phyloP scores from a whole-genome alignment of 2,329 filamentous ascomycete genomes.

The Xylaria polymorpha region DNA sequence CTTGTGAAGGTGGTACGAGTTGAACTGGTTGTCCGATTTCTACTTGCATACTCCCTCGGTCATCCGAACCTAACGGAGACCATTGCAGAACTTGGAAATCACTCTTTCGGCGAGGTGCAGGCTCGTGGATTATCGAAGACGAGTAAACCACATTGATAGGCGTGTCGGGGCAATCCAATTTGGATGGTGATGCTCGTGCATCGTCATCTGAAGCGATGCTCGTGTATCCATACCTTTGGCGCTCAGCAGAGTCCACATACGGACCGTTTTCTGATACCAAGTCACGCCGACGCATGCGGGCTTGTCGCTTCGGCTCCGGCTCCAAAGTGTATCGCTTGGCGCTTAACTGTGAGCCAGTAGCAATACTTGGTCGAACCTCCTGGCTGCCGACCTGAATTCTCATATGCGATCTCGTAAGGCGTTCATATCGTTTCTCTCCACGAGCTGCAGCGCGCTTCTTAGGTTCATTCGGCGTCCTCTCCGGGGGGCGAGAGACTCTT shows the following conservation, averaged over 20 bases:
- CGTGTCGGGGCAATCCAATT: slow-evolving; percentile 30
- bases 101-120: slow-evolving; percentile 42
- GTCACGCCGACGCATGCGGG: not conserved
- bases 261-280: not conserved
- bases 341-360: slow-evolving; percentile 36
- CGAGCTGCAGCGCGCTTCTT: slow-evolving; percentile 10
- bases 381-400: slow-evolving; percentile 53
- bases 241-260: not conserved
- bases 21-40: slow-evolving; percentile 42
- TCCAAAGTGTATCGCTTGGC: slow-evolving; percentile 38
- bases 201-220: not conserved
- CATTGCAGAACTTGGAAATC: slow-evolving; percentile 43
- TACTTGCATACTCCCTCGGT: slow-evolving; percentile 45
- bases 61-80: slow-evolving; percentile 43
- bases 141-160: slow-evolving; percentile 43
- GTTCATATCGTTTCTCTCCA: slow-evolving; percentile 7
- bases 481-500: slow-evolving; percentile 30
- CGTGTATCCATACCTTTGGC: not conserved
- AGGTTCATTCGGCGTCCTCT: slow-evolving; percentile 24
- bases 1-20: slow-evolving; percentile 40
- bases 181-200: not conserved
- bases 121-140: slow-evolving; percentile 45
- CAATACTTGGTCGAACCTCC: slow-evolving; percentile 46
- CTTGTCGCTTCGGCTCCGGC: slow-evolving; percentile 23
- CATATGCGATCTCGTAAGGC: slow-evolving; percentile 35